Evolutionary conservation across 208 protist genomes (phyloP), one percentile per base, ranked within the genome.

Genomic region (Hexamita inflata): DNA sequence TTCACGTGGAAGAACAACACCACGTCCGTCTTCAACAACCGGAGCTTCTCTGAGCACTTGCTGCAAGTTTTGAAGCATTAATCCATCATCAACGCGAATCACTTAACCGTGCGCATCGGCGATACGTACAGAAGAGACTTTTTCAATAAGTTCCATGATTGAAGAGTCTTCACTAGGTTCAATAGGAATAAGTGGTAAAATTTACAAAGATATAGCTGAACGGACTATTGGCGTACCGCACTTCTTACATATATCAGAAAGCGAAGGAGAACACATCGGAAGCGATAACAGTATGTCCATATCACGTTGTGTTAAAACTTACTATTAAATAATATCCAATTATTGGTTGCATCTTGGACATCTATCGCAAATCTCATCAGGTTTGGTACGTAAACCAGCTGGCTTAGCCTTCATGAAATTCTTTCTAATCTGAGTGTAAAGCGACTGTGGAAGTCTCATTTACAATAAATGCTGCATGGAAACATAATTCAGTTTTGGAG

Each of bases 201-300:
- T 70, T 4, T 45, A 11, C 2, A 70, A 34, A 4, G 30, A 42
- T n/a, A 70, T 30, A 24, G 64, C 64, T 4, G 32, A 45, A 7
- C 64, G 9, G 30, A 70, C 64, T 13, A 49, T 49, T 11, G 64
- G 64, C 4, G n/a, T 30, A 24, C 64, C 64, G 38, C 64, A 70
- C 19, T 4, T 45, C 9, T n/a, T 15, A 34, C 64, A 70, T 24
- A 70, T 45, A n/a, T 70, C 64, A 11, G 64, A 70, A 45, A 57
- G 9, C 28, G 38, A n/a, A 7, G 64, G 64, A n/a, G 19, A 45
- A 34, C 64, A 70, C 24, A 42, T n/a, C 40, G 64, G 64, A 2
- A 70, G 64, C 2, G 11, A 28, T 11, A 34, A 40, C n/a, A 70
- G 35, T 15, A 70, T 49, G 30, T n/a, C 64, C 11, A 49, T 13